These are phyloP conservation scores for Lodderomyces metapsilosis DNA, from an alignment of 1,139 yeast genomes.

Conservation along the genomic window DNA sequence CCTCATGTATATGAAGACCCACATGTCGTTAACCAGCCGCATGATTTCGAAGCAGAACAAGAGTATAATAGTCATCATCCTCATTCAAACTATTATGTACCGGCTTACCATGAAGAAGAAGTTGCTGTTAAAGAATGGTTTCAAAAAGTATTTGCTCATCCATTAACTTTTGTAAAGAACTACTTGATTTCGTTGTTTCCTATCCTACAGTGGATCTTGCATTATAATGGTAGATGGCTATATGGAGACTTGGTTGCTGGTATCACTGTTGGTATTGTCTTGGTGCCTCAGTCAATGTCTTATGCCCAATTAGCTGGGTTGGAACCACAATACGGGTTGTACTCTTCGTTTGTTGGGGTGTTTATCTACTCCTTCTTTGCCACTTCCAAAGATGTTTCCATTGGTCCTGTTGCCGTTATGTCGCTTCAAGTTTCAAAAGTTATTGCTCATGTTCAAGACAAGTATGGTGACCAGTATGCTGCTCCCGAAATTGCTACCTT, in stretches of 20 bases:
- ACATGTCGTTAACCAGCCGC: slow-evolving; percentile 12
- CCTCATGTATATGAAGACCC: slow-evolving; percentile 1
- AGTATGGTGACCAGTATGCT: slow-evolving; percentile 37
- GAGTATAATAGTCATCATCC: slow-evolving; percentile 1
- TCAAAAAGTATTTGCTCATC: slow-evolving; percentile 34
- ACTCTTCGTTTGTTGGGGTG: slow-evolving; percentile 91
- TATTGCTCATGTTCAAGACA: slow-evolving; percentile 56
- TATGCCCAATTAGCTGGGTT: slow-evolving; percentile 87
- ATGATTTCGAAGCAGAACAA: slow-evolving; percentile 13
- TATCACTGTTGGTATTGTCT: slow-evolving; percentile 86
- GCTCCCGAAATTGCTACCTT: slow-evolving; percentile 78
- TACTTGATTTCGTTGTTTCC: slow-evolving; percentile 75
- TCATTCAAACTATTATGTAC: slow-evolving; percentile 21
- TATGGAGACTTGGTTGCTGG: slow-evolving; percentile 88
- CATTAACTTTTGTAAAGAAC: slow-evolving; percentile 33
- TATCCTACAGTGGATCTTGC: slow-evolving; percentile 74
- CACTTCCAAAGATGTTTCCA: slow-evolving; percentile 91
- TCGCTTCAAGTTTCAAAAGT: slow-evolving; percentile 82
- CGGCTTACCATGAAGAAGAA: slow-evolving; percentile 40
- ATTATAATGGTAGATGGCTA: slow-evolving; percentile 78
- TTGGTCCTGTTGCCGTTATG: slow-evolving; percentile 98
- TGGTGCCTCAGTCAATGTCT: slow-evolving; percentile 95
- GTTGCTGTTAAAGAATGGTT: slow-evolving; percentile 51
- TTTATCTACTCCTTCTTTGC: slow-evolving; percentile 88
- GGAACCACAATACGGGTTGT: slow-evolving; percentile 80